Percentiles rank a stretch among this genome's conserved stretches.
These are phyloP conservation scores for Ambrosiella xylebori DNA, from an alignment of 2,329 filamentous ascomycete genomes.

Conservation along the genomic window DNA sequence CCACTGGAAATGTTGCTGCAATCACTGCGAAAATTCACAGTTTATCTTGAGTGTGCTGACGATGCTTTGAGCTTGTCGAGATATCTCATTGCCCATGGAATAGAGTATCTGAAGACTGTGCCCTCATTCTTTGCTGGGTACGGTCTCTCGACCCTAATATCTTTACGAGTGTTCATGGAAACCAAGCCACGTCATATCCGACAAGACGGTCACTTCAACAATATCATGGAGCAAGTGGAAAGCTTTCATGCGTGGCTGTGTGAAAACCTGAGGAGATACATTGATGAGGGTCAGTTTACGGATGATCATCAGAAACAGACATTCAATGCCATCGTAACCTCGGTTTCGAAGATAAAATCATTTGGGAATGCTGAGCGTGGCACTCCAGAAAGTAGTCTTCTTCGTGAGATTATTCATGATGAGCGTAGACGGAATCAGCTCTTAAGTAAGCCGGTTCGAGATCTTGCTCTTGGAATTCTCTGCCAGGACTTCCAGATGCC, in stretches of 20 bases:
- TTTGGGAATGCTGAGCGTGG: constrained; percentile 52
- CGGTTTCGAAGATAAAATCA: constrained; percentile 48
- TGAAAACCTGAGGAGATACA: constrained; percentile 46
- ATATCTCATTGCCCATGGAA: constrained; percentile 60
- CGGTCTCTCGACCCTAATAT: constrained; percentile 60
- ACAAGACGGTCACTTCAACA: constrained; percentile 65
- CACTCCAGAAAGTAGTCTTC: constrained; percentile 60
- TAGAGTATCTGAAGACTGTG: constrained; percentile 41
- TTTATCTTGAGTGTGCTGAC: constrained; percentile 73
- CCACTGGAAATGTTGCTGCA: constrained; percentile 81
- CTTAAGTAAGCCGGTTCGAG: constrained; percentile 51
- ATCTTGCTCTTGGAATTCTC: constrained; percentile 54
- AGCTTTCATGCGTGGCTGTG: constrained; percentile 66
- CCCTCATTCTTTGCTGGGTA: constrained; percentile 71
- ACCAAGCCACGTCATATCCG: constrained; percentile 57
- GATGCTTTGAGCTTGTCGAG: constrained; percentile 76
- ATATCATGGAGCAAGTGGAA: constrained; percentile 58
- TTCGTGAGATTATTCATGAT: constrained; percentile 67
- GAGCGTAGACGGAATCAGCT: constrained; percentile 43
- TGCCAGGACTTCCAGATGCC: constrained; percentile 55
- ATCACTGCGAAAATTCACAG: constrained; percentile 59
- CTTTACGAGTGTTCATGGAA: constrained; percentile 57
- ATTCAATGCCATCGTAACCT: constrained; percentile 50
- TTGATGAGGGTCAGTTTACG: constrained; percentile 32
- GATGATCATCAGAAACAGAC: constrained; percentile 30